Conservation (phyloP, 192 early-diverging fungal genomes). For the Mortierella antarctica region DNA sequence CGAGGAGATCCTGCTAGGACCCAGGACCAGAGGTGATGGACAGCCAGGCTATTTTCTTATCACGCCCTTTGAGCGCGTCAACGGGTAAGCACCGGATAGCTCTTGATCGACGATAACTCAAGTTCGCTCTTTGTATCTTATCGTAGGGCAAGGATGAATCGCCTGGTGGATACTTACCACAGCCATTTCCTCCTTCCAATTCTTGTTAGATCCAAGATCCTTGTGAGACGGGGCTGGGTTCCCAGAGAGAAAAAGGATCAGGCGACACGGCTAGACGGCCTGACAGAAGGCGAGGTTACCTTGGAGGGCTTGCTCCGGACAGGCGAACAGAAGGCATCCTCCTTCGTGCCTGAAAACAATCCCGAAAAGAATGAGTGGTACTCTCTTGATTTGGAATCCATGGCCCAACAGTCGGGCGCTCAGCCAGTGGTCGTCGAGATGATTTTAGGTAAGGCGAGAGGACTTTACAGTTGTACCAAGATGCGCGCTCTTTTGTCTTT, state of each 20-base stretch:
- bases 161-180: not conserved
- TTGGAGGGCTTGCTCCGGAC: slow-evolving; percentile 75
- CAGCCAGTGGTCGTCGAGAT: slow-evolving; percentile 83
- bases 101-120: not conserved
- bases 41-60: slow-evolving; percentile 79
- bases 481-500: slow-evolving; percentile 30
- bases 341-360: slow-evolving; percentile 68
- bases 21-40: slow-evolving; percentile 72
- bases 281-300: slow-evolving; percentile 63
- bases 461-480: not conserved
- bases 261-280: slow-evolving; percentile 60
- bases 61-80: slow-evolving; percentile 78
- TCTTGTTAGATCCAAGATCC: slow-evolving; percentile 65
- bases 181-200: not conserved
- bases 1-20: slow-evolving; percentile 87
- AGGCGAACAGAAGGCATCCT: slow-evolving; percentile 68
- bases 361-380: slow-evolving; percentile 85
- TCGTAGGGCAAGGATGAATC: not conserved
- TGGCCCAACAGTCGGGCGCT: slow-evolving; percentile 73
- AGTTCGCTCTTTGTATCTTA: not conserved
- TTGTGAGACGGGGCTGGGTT: slow-evolving; percentile 94
- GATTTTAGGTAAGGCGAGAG: slow-evolving; percentile 61
- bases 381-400: slow-evolving; percentile 79
- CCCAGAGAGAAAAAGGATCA: slow-evolving; percentile 73
- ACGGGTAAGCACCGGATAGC: slow-evolving; percentile 55